These are phyloP conservation scores for Xylaria sp. DNA, from an alignment of 2,329 filamentous ascomycete genomes.

Conservation along the genomic window DNA sequence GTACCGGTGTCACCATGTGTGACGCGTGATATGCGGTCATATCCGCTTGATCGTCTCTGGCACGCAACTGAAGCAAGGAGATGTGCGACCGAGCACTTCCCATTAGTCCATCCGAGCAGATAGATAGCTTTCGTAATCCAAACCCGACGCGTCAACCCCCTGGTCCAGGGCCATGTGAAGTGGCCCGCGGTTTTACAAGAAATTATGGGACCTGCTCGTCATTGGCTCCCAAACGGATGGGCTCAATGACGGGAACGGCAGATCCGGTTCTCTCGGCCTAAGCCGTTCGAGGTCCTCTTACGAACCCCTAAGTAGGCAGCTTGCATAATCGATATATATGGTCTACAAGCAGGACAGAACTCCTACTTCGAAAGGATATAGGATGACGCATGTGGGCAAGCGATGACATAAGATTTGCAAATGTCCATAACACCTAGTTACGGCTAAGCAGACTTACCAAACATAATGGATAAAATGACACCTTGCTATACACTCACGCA, in stretches of 20 bases:
- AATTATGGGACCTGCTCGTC: neutral
- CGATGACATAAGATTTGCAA: neutral
- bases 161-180: neutral
- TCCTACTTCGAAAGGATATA: neutral
- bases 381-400: neutral
- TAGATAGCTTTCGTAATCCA: neutral
- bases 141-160: neutral
- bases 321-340: neutral
- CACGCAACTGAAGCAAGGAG: neutral
- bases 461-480: neutral
- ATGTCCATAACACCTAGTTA: neutral
- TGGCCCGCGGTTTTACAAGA: neutral
- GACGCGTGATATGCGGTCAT: neutral
- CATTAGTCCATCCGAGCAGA: neutral
- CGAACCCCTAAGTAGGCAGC: neutral
- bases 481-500: neutral
- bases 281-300: neutral
- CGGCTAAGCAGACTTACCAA: neutral
- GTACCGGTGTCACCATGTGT: neutral
- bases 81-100: neutral
- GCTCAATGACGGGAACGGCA: conserved; percentile 4
- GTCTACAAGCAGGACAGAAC: neutral
- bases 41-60: neutral
- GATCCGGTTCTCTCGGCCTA: conserved; percentile 1
- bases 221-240: conserved; percentile 3